Percentiles rank a stretch among this genome's conserved stretches.
Evolutionary conservation across 139 green algal species (phyloP).

Genomic region (Picochlorum sp.): DNA sequence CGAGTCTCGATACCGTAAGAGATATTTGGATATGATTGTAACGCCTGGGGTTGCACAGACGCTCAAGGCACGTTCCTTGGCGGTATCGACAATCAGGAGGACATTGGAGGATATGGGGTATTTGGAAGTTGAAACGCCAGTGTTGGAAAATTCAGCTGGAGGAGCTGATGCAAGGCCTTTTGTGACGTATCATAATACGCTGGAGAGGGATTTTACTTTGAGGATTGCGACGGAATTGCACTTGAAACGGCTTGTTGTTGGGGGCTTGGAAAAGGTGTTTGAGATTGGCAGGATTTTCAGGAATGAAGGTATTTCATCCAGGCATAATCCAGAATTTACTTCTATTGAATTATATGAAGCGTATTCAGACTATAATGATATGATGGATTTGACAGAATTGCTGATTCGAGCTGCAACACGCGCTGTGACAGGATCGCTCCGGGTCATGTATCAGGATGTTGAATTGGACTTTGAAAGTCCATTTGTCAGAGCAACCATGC

Average conservation of each 20-base stretch:
- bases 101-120: constrained; percentile 74
- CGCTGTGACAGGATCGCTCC: constrained; percentile 15
- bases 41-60: constrained; percentile 69
- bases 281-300: constrained; percentile 96
- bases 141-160: constrained; percentile 76
- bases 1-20: constrained; percentile 85
- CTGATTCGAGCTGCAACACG: constrained; percentile 58
- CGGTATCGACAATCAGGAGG: constrained; percentile 67
- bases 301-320: constrained; percentile 89
- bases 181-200: constrained; percentile 90
- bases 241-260: constrained; percentile 84
- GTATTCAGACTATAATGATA: constrained; percentile 93
- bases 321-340: constrained; percentile 99
- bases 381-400: constrained; percentile 93
- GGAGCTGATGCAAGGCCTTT: constrained; percentile 95
- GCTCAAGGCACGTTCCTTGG: constrained; percentile 64
- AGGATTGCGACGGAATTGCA: constrained; percentile 98
- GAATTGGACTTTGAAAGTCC: constrained; percentile 70
- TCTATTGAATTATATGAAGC: constrained; percentile 92
- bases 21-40: constrained; percentile 96
- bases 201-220: constrained; percentile 76
- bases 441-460: constrained; percentile 71
- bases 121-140: constrained; percentile 72
- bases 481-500: constrained; percentile 86
- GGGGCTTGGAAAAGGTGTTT: constrained; percentile 94